Conservation (phyloP, 768 basidiomycete species). For the Coprinopsis sp. region DNA sequence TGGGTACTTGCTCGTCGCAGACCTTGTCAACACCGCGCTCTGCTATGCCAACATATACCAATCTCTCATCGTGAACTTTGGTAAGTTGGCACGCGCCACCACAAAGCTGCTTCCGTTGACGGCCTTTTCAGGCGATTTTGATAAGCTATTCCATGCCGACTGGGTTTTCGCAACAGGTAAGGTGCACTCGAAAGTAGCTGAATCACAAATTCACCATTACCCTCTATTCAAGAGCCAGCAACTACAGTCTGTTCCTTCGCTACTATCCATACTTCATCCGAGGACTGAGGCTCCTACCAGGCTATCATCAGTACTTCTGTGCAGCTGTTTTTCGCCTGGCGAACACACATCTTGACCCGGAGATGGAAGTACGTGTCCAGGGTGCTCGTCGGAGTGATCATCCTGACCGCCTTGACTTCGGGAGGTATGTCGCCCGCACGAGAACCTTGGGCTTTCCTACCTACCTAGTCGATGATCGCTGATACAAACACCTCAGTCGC, state of each 20-base stretch:
- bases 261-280: neutral
- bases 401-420: neutral
- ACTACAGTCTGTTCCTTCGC: neutral
- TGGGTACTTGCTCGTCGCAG: slow-evolving; percentile 7
- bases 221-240: neutral
- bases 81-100: neutral
- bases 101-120: neutral
- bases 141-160: slow-evolving; percentile 10
- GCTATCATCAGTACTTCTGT: neutral
- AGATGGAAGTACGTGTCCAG: neutral
- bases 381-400: neutral
- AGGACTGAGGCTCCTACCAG: neutral
- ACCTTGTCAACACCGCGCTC: slow-evolving; percentile 8
- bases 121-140: neutral
- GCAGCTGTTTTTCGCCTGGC: neutral
- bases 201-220: neutral
- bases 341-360: neutral
- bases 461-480: neutral
- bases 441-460: no score
- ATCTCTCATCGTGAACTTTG: slow-evolving; percentile 5
- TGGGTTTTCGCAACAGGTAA: slow-evolving; percentile 37
- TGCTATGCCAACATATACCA: slow-evolving; percentile 4
- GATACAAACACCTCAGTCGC: neutral
- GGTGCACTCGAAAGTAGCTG: neutral
- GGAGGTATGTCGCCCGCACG: neutral